Percentiles rank a stretch among this genome's conserved stretches.
phyloP scores from a whole-genome alignment of 148 eudicot species.

The Linanthus parryae region DNA sequence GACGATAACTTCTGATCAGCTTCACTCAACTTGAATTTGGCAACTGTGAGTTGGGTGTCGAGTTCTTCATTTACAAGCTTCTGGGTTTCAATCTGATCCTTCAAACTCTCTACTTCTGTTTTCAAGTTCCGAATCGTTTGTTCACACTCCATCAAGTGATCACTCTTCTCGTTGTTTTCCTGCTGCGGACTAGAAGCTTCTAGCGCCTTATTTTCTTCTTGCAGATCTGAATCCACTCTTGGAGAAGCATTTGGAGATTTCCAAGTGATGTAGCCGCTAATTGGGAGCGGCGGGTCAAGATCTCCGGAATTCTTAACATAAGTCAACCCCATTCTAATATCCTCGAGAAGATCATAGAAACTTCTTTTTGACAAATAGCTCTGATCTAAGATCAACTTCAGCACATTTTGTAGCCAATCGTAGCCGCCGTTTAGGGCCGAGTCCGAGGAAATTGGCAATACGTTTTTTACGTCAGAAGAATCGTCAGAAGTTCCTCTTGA shows the following conservation, averaged over 20 bases:
- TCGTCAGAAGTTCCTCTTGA: conserved; percentile 7
- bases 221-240: conserved; percentile 2
- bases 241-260: conserved; percentile 34
- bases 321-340: conserved; percentile 37
- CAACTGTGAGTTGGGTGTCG: conserved; percentile 54
- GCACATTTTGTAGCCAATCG: conserved; percentile 54
- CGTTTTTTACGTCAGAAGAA: conserved; percentile 30
- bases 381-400: conserved; percentile 54
- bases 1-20: conserved; percentile 53
- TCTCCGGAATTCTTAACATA: conserved; percentile 4
- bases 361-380: conserved; percentile 46
- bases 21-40: conserved; percentile 50
- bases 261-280: conserved; percentile 66
- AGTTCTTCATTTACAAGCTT: conserved; percentile 73
- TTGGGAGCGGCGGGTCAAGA: conserved; percentile 11
- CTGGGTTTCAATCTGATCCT: conserved; percentile 61
- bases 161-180: conserved; percentile 23
- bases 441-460: conserved; percentile 22
- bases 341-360: conserved; percentile 54
- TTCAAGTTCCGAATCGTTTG: conserved; percentile 27
- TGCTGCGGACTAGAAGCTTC: conserved; percentile 17
- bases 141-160: conserved; percentile 31
- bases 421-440: conserved; percentile 1
- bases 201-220: conserved; percentile 2
- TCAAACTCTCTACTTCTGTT: conserved; percentile 32